phyloP scores from a whole-genome alignment of 257 asterid species.

The Leonotis leonurus region DNA sequence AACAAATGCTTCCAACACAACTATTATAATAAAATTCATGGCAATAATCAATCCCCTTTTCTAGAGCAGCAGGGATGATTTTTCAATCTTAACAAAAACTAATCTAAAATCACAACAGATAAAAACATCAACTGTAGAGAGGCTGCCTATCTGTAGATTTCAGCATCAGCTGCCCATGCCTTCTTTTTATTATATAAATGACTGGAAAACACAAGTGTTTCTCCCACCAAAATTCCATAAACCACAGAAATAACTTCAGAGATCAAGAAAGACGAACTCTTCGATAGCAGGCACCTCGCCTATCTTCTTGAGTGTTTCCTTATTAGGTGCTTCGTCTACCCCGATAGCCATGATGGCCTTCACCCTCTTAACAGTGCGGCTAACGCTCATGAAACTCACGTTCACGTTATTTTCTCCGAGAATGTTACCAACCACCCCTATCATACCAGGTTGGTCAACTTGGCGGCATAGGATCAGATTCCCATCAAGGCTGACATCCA shows the following conservation, averaged over 20 bases:
- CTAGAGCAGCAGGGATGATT: slow-evolving; percentile 1
- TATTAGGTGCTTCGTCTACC: slow-evolving; percentile 84
- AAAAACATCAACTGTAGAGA: neutral
- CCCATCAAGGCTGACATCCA: slow-evolving; percentile 93
- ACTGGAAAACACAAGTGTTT: neutral
- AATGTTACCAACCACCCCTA: slow-evolving; percentile 75
- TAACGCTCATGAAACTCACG: slow-evolving; percentile 96
- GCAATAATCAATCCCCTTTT: slow-evolving; percentile 3
- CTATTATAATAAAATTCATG: neutral
- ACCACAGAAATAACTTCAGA: slow-evolving; percentile 19
- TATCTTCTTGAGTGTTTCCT: slow-evolving; percentile 69
- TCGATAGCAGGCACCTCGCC: slow-evolving; percentile 81
- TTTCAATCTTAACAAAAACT: slow-evolving; percentile 5
- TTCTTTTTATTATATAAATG: neutral
- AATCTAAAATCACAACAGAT: neutral
- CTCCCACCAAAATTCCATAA: neutral
- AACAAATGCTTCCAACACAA: slow-evolving; percentile 2
- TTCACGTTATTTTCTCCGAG: slow-evolving; percentile 81
- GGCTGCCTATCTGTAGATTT: neutral
- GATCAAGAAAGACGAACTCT: slow-evolving; percentile 80
- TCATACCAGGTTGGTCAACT: slow-evolving; percentile 98
- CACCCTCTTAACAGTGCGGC: slow-evolving; percentile 69
- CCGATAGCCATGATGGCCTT: slow-evolving; percentile 97
- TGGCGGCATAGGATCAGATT: slow-evolving; percentile 79
- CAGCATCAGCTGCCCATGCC: neutral